Evolutionary conservation across 768 basidiomycete species (phyloP), one percentile per base, ranked within the genome.

Genomic region (Tricholoma furcatifolium): DNA sequence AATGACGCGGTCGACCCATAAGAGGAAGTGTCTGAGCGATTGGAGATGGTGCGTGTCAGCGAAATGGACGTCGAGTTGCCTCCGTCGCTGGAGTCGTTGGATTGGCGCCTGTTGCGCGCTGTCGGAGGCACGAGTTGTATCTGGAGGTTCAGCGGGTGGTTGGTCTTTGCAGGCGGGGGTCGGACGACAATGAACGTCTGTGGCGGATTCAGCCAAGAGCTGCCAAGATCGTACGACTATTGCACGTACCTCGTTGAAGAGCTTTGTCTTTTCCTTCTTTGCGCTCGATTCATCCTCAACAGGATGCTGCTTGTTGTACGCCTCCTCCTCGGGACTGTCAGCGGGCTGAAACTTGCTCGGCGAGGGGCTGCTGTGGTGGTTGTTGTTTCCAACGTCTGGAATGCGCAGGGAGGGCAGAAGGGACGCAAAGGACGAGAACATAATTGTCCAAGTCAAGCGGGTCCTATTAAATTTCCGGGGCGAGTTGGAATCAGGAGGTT

Each of bases 31-130:
- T 82, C 76, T 0, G 86, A 85, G 34, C 72, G 73, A 35, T 79
- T 81, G n/a, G 89, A 90, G 41, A 76, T 71, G 20, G 78, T 76
- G 42, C 82, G 81, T 6, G 63, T 60, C 18, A 74, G 65, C 14
- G 69, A 62, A 18, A 60, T 60, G 10, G 56, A 49, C 42, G 60
- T 45, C 15, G 55, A 53, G 41, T 42, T 44, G 11, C 50, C 54
- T 27, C 54, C 54, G 15, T 59, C 57, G 20, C 51, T 55, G n/a
- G 72, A 66, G 34, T 83, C 81, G 42, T 77, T 62, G 21, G 81
- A 77, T 51, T 78, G 74, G 17, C 77, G 68, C 0, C 74, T 74
- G 0, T 70, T 75, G 53, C 73, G 82, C 48, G 71, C 71, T 58
- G 71, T 78, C 38, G 85, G 87, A 5, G 91, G 90, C 15, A 53